Evolutionary conservation across 2,329 filamentous ascomycete species (phyloP), one percentile per base, ranked within the genome.

Genomic region (Phialocephala subalpina): DNA sequence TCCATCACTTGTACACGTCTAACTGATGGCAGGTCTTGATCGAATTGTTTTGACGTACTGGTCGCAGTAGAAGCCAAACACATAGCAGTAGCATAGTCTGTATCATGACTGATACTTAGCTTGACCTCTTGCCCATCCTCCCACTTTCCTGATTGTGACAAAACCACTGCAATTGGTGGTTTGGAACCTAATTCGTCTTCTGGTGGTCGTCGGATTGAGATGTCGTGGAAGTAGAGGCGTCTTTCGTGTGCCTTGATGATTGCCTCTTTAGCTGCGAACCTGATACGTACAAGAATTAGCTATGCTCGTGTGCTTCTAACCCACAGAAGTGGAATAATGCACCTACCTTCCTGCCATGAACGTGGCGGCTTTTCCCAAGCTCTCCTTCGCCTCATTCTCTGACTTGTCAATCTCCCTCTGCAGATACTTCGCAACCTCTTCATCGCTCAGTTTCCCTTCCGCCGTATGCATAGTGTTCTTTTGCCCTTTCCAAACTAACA

Each of bases 101-200:
- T 90, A 77, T 97, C 94, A 77, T 97, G 94, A 73, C 91, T 96
- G 72, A 97, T 97, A 66, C 91, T 95, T 53, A 97, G 76, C 73
- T 87, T 83, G 16, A 89, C 93, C 58, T 87, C 81, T 70, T 88
- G 85, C n/a, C 79, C 80, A 35, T 76, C 69, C 6, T 73, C 67
- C n/a, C 62, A 69, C 22, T 60, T 61, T 20, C 66, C 82, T 76
- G 47, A 67, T 71, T 75, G 20, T 65, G 73, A 18, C 64, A 58
- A 56, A 9, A 75, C 65, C 14, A 74, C 40, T 11, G 68, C 68
- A 12, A 70, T 22, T 18, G 74, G 75, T 7, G 72, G 63, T 57
- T 53, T 58, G 2, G 67, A 62, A 52, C 57, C 62, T 35, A 53
- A 57, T 22, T 40, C 18, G 20, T 60, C 40, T n/a, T 6, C 59